Evolutionary conservation across 2,329 filamentous ascomycete genomes (phyloP), one percentile per base, ranked within the genome.

Genomic region (Hirsutella minnesotensis): DNA sequence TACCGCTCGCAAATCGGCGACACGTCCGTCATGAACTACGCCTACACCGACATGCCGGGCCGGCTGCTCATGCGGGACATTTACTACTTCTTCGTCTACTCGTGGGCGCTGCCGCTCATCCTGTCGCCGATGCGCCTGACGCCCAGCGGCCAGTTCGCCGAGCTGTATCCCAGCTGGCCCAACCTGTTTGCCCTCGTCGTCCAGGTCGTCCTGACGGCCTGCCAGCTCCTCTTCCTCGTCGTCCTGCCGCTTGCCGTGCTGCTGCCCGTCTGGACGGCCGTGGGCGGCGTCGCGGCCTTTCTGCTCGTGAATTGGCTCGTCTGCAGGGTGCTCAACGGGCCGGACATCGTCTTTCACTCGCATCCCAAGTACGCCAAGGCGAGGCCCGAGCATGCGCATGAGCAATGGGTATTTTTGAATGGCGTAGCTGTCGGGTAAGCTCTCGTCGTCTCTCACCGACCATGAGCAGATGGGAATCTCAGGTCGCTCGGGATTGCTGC

Each of bases 371-470:
- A 73, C 47, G 68, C 77, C 1, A 58, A 67, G 15, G 60, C 60
- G 2, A 57, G 60, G 16, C 65, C 67, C 0, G 67, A 75, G 48
- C 70, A 77, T 56, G 64, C 66, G 10, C 67, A 77, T 41, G 84
- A 89, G 61, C 73, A 80, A 53, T 90, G 85, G 85, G 69, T 89
- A n/a, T 89, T 84, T 55, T 60, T 89, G 41, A 89, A 89, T 53
- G 85, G 85, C 1, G 77, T 88, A 22, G 76, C 72, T 9, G 71
- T 72, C 29, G 74, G 72, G 75, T 79, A 61, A 46, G 71, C 64
- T 27, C 4, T 31, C 10, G 30, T 10, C 12, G 7, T 13, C 30
- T n/a, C 12, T n/a, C n/a, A n/a, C n/a, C n/a, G n/a, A n/a, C n/a
- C n/a, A n/a, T n/a, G n/a, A n/a, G n/a, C n/a, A n/a, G n/a, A n/a